Evolutionary conservation across 148 eudicot genomes (phyloP), one percentile per base, ranked within the genome.

Genomic region (Polygonum maritimum): DNA sequence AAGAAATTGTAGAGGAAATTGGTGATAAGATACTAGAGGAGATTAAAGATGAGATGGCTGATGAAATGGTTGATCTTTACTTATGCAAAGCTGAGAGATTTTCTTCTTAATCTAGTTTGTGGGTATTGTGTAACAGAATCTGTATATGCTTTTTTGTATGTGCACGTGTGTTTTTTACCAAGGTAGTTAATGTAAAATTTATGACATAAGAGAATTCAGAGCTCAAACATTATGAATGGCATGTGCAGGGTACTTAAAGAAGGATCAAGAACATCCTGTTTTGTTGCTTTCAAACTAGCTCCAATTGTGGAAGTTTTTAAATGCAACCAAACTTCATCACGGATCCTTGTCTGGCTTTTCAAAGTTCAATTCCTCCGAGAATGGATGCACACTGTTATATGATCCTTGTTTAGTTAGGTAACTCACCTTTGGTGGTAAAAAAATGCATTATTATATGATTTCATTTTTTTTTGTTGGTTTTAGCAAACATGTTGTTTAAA

Each of bases 21-120:
- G 92, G 85, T 47, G 86, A 86, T 82, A 62, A 74, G 72, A 81
- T 90, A 73, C 18, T 90, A 12, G 91, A 88, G 15, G 85, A 54
- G 60, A 48, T 48, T 15, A 48, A 48, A 48, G 49, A 48, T 48
- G 49, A 83, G 70, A 77, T 92, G 51, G 77, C 54, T 60, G 75
- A 81, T 75, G 92, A 87, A 65, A 82, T 85, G 58, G 81, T 85
- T 67, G 18, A 36, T 67, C 71, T 67, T 41, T 35, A 67, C 71
- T 67, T 36, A 4, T 35, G 44, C 19, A 65, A 65, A 36, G 4
- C 19, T 15, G 7, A 65, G 15, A 16, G 38, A 15, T 35, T 36
- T 15, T 65, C n/a, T 33, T 67, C 38, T n/a, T 54, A 6, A 31
- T 31, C 38, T 11, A 26, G 3, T 26, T 62, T 62, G 60, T 54